These are phyloP conservation scores for Dendrostoma leiphaemia DNA, from an alignment of 2,329 filamentous ascomycete genomes.

Conservation along the genomic window DNA sequence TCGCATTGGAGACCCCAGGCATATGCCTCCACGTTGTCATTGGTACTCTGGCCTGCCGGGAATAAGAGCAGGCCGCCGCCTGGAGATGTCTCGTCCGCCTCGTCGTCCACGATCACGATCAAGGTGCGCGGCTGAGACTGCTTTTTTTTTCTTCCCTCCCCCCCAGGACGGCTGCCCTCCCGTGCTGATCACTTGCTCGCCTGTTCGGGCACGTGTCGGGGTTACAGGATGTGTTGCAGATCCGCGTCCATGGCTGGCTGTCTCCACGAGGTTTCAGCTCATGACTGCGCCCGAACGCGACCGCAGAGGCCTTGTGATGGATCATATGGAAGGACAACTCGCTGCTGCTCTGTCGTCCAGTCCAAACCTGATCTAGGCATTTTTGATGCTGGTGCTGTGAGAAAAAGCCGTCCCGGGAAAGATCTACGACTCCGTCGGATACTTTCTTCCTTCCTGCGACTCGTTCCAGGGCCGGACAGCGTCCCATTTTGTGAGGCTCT, in stretches of 20 bases:
- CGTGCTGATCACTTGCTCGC: not conserved
- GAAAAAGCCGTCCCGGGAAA: too few species aligned
- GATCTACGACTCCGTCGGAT: not conserved
- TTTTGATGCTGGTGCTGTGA: too few species aligned
- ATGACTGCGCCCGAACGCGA: not conserved
- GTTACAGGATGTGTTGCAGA: too few species aligned
- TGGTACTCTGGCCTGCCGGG: not conserved
- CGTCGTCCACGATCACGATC: not conserved
- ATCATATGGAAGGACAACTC: too few species aligned
- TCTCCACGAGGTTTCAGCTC: not conserved
- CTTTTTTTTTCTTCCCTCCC: too few species aligned
- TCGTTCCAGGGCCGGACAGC: not conserved
- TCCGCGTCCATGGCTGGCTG: too few species aligned
- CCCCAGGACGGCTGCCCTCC: too few species aligned
- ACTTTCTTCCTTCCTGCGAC: not conserved
- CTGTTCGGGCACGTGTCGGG: constrained; percentile 1
- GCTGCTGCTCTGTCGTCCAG: not conserved
- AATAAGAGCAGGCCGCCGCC: not conserved
- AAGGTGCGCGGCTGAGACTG: not conserved
- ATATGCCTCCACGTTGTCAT: too few species aligned
- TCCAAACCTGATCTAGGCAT: too few species aligned
- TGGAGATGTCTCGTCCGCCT: not conserved
- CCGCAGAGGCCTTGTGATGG: not conserved
- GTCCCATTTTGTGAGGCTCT: not conserved
- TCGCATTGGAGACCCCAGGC: too few species aligned